These are phyloP conservation scores for Metarhizium brunneum DNA, from an alignment of 2,329 filamentous ascomycete species.

Conservation along the genomic window DNA sequence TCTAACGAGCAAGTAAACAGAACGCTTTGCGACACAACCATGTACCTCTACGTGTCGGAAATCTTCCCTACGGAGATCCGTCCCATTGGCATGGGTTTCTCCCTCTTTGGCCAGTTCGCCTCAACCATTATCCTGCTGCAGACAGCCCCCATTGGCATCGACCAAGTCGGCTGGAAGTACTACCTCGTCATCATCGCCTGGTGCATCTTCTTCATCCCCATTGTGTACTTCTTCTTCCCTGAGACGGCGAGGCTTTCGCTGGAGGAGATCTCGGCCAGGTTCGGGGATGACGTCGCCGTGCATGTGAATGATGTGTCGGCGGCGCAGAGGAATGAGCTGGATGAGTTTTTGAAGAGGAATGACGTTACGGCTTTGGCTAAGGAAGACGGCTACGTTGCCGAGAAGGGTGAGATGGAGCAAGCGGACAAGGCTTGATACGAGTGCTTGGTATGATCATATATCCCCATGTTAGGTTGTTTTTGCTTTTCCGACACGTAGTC, in stretches of 20 bases:
- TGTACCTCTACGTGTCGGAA: slow-evolving; percentile 5
- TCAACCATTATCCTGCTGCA: slow-evolving; percentile 38
- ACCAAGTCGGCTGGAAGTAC: slow-evolving; percentile 38
- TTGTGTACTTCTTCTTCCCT: slow-evolving; percentile 22
- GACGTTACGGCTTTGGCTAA: slow-evolving; percentile 5
- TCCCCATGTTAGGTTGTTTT: no score
- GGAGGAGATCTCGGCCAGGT: slow-evolving; percentile 26
- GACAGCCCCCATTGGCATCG: slow-evolving; percentile 27
- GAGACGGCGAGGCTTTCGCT: slow-evolving; percentile 26
- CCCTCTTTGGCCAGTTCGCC: slow-evolving; percentile 38
- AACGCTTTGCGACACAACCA: no score
- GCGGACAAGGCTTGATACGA: neutral
- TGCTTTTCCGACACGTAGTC: no score
- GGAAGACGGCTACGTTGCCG: neutral
- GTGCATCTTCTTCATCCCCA: slow-evolving; percentile 22
- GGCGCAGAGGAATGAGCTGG: slow-evolving; percentile 12
- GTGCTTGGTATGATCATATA: no score
- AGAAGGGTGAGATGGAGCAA: neutral
- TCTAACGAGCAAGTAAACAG: no score
- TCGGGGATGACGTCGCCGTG: slow-evolving; percentile 41
- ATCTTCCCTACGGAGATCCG: no score
- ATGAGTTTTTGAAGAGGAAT: slow-evolving; percentile 12
- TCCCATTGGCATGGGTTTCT: no score
- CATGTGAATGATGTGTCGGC: slow-evolving; percentile 33
- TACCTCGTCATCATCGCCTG: slow-evolving; percentile 37